Evolutionary conservation across 257 asterid genomes (phyloP).

Genomic region (Lycium barbarum): DNA sequence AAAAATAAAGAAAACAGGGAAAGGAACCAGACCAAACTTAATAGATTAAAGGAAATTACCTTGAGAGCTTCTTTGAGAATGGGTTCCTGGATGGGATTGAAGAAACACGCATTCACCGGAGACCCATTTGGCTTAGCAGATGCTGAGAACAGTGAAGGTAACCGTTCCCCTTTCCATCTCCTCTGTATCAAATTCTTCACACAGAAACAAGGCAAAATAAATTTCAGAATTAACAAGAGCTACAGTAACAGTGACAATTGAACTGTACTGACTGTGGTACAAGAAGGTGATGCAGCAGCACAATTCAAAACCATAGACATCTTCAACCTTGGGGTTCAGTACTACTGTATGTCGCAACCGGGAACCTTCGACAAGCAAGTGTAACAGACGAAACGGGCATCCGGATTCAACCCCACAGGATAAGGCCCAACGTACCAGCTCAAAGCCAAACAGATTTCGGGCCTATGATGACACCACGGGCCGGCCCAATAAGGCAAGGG

Average conservation of each 20-base stretch:
- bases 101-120: constrained; percentile 52
- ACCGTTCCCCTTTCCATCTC: constrained; percentile 22
- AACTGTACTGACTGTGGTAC: background rate
- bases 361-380: background rate
- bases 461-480: background rate
- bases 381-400: background rate
- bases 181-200: background rate
- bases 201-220: no score
- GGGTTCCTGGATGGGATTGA: constrained; percentile 53
- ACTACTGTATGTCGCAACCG: background rate
- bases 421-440: background rate
- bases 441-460: background rate
- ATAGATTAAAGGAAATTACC: constrained; percentile 37
- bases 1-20: no score
- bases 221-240: background rate
- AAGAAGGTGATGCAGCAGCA: background rate
- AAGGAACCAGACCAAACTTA: no score
- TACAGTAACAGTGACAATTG: background rate
- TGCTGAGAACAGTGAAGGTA: background rate
- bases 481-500: background rate
- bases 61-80: constrained; percentile 68
- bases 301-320: background rate
- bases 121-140: constrained; percentile 27
- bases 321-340: background rate
- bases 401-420: background rate